phyloP scores from a whole-genome alignment of 148 eudicot genomes.

The Spergularia bocconei region DNA sequence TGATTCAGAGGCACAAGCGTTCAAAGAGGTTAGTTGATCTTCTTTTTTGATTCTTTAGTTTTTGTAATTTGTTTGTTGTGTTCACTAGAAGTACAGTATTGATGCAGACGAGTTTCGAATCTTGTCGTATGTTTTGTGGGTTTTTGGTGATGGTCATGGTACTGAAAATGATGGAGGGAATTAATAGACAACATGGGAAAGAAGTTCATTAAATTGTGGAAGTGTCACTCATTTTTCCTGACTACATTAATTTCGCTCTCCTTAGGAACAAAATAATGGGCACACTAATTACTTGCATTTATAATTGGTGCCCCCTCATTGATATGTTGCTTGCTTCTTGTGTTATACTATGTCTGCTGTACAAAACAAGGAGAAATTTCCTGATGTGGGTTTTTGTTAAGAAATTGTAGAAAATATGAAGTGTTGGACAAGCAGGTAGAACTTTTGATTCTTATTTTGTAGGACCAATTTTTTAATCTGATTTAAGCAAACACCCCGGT shows the following conservation, averaged over 20 bases:
- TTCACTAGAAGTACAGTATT: background rate
- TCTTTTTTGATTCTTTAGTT: background rate
- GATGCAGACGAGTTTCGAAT: no score
- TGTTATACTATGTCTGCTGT: background rate
- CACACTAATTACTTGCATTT: conserved; percentile 9
- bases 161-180: conserved; percentile 21
- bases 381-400: conserved; percentile 15
- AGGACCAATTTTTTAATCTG: no score
- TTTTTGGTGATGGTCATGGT: conserved; percentile 15
- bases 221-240: conserved; percentile 9
- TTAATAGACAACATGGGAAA: conserved; percentile 10
- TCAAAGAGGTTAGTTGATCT: conserved; percentile 59
- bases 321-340: background rate
- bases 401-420: conserved; percentile 13
- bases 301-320: conserved; percentile 1
- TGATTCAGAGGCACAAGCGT: conserved; percentile 49
- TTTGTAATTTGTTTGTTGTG: background rate
- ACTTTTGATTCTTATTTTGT: background rate
- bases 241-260: conserved; percentile 23
- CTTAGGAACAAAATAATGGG: background rate
- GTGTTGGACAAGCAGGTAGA: conserved; percentile 18
- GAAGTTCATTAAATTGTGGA: conserved; percentile 15
- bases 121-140: background rate
- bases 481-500: no score
- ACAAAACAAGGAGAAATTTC: background rate